Percentiles rank a stretch among this genome's conserved stretches.
Conservation (phyloP, 2,329 filamentous ascomycete genomes). For the Metarhizium brunneum region DNA sequence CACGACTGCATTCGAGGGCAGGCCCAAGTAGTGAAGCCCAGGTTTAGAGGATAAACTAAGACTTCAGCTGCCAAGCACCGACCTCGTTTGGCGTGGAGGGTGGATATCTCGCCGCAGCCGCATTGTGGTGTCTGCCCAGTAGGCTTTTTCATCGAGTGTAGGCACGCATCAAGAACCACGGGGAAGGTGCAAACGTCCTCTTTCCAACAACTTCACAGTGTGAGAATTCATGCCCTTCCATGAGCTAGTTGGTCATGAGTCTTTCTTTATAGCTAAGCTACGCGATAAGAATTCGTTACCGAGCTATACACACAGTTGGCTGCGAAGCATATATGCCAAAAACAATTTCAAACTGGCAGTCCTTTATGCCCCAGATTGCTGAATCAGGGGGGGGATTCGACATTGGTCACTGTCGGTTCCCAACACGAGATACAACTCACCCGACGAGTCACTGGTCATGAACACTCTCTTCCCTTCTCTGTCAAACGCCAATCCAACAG, state of each 20-base stretch:
- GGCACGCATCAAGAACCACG: no score
- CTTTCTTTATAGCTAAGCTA: neutral
- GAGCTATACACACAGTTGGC: neutral
- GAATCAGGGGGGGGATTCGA: neutral
- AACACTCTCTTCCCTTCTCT: conserved; percentile 33
- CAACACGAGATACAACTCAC: conserved; percentile 42
- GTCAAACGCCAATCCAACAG: conserved; percentile 35
- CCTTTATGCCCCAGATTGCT: neutral
- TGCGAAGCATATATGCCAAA: neutral
- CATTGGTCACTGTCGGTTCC: conserved; percentile 5
- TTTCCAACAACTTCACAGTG: neutral
- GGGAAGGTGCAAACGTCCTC: no score
- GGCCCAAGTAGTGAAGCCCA: neutral
- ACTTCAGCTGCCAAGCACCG: neutral
- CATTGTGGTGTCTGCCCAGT: neutral
- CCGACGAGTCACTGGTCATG: conserved; percentile 43
- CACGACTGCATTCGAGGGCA: neutral
- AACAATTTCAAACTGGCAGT: neutral
- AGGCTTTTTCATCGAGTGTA: no score
- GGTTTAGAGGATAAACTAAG: neutral
- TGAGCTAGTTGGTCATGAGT: neutral
- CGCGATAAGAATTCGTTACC: neutral
- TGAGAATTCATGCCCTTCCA: neutral
- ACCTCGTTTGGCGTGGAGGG: neutral
- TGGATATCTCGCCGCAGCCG: neutral